Base-by-base conservation (phyloP, 768 basidiomycete species). In the Nidularia sp. region DNA sequence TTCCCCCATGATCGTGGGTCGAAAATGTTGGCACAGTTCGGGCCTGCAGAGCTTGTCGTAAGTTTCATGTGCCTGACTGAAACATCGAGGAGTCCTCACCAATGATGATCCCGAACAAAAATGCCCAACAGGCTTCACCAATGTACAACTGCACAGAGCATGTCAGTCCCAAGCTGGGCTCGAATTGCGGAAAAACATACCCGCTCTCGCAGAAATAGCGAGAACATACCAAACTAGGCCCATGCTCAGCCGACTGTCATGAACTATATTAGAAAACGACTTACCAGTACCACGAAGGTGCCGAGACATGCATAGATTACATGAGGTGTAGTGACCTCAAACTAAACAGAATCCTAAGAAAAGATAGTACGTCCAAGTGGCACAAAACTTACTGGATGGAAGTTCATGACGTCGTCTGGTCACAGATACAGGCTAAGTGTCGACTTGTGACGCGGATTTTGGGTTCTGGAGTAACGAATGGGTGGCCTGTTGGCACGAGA, bases 91-190 rank as follows among this genome's bases (percentile, higher is more conserved):
- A 29, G 25, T 29, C 25, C 80, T 55, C 64, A 82, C 88, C 93
- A 48, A 96, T 85, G 57, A 94, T 86, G 62, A 98, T 88, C 9
- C 93, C 93, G 61, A 96, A 92, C 34, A 96, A 65, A 60, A 97
- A 97, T 0, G 96, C 94, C 83, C 92, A 91, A 58, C 90, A 90
- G 10, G 97, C 94, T 77, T 99, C 97, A 55, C 97, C 97, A 53
- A 98, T 85, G 66, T 97, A 98, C 25, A 96, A 69, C 81, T 91
- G 55, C 22, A 49, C 31, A 34, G 34, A 34, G 10, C 45, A 51
- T 13, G 36, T 49, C 50, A 52, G 42, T 56, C 32, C 34, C 50
- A 51, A 53, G 18, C 45, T 42, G 47, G 2, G 34, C n/a, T 22
- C 8, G n/a, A 34, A 31, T 34, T 9, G 47, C 22, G 7, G 47